Percentiles rank a stretch among this genome's conserved stretches.
Evolutionary conservation across 441 rosid species (phyloP).

Genomic region (Daphne laureola): DNA sequence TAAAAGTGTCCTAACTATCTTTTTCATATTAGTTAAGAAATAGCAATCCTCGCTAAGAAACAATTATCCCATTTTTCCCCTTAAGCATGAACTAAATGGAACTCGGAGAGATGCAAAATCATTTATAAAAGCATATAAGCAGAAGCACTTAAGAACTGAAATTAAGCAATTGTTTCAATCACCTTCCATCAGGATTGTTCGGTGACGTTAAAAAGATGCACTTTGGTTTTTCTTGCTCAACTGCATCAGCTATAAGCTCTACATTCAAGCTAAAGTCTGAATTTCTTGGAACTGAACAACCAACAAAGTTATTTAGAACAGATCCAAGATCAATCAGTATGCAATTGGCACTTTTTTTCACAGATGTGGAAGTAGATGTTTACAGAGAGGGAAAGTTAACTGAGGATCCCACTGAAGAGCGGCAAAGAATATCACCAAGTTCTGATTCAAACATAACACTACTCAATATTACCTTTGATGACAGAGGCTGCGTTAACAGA

Average conservation of each 20-base stretch:
- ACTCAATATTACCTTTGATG: constrained; percentile 49
- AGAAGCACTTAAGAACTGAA: not conserved
- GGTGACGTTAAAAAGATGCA: constrained; percentile 94
- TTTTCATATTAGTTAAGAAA: no score
- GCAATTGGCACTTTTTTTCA: no score
- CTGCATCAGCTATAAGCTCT: constrained; percentile 57
- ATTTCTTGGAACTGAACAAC: constrained; percentile 59
- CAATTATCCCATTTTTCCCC: no score
- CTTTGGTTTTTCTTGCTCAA: constrained; percentile 68
- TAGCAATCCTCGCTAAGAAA: no score
- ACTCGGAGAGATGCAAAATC: no score
- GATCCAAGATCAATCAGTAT: not conserved
- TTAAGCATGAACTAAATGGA: no score
- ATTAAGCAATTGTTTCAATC: constrained; percentile 5
- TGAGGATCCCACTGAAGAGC: no score
- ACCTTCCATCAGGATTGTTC: constrained; percentile 99
- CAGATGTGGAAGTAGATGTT: no score
- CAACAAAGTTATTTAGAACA: not conserved
- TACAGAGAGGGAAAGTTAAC: no score
- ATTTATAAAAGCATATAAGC: not conserved
- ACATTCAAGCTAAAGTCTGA: constrained; percentile 81
- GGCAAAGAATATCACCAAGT: no score
- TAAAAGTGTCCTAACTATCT: no score
- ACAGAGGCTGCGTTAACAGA: constrained; percentile 72
- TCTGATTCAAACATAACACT: not conserved